Evolutionary conservation across 2,329 filamentous ascomycete genomes (phyloP), one percentile per base, ranked within the genome.

Genomic region (Diaporthe longicolla): DNA sequence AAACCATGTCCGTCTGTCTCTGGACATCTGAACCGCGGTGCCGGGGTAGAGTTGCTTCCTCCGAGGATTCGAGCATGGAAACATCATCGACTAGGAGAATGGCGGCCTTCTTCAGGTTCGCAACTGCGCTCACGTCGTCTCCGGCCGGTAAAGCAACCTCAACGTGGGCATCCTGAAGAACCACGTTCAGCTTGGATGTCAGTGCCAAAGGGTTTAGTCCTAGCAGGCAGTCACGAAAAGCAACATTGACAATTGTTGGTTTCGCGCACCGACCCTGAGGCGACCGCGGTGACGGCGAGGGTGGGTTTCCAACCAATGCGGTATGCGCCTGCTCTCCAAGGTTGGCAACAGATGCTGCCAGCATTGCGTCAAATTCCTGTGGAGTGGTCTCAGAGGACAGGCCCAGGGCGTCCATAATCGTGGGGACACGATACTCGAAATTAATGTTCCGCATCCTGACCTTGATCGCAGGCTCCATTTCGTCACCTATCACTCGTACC

Each of bases 391-490:
- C 89, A 21, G 92, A 90, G 19, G 88, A 87, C 2, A 97, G 87
- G 0, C 91, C 93, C 9, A 97, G 88, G 7, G 97, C 82, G 70
- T 95, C 94, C 87, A 97, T 93, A 0, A 98, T 82, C 0, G 94
- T 94, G 0, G 94, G 90, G 5, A 98, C 93, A 21, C 93, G 93
- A 81, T 99, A 99, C 81, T 99, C 97, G n/a, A 95, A 83, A 74
- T 91, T 93, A 6, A 97, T 78, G 75, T 97, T 95, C 82, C 93
- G 94, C 55, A 98, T 84, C 81, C 97, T 97, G 73, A 98, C 82
- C 81, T 97, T 98, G 77, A 98, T 87, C 9, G 94, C 92, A 0
- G 97, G 96, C 76, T 98, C 96, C 84, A 97, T 94, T 81, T 98
- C 96, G 80, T 98, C 95, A 0, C 95, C 95, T 77, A 99, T 94